Conservation (phyloP, 2,329 filamentous ascomycete genomes). For the Phaeosphaeria sp. region DNA sequence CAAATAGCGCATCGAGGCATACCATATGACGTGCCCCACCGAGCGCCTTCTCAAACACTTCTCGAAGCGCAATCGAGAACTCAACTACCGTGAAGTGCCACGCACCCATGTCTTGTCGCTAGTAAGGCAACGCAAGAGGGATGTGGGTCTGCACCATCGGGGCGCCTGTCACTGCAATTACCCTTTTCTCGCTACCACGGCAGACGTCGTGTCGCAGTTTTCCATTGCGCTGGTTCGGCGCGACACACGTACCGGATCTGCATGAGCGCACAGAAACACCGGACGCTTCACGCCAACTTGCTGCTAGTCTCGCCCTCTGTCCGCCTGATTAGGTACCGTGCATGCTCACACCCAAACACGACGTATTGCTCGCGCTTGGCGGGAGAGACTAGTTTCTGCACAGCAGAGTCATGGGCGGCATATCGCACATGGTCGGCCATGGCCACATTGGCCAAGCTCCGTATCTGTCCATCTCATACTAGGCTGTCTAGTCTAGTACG, state of each 20-base stretch:
- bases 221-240: neutral
- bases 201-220: constrained; percentile 8
- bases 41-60: constrained; percentile 2
- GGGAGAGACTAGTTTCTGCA: neutral
- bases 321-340: neutral
- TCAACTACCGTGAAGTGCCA: neutral
- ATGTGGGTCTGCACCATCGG: constrained; percentile 14
- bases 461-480: neutral
- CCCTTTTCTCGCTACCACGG: constrained; percentile 7
- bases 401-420: neutral
- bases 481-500: neutral
- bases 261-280: neutral
- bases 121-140: constrained; percentile 5
- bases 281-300: neutral
- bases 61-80: constrained; percentile 10
- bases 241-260: neutral
- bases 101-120: neutral
- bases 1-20: neutral
- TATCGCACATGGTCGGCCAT: neutral
- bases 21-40: neutral
- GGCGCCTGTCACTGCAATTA: constrained; percentile 15
- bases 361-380: neutral
- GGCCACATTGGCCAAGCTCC: neutral
- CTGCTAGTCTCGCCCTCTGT: neutral
- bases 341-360: neutral